These are phyloP conservation scores for Acanthamoeba triangularis DNA, from an alignment of 208 protist genomes.

Conservation along the genomic window DNA sequence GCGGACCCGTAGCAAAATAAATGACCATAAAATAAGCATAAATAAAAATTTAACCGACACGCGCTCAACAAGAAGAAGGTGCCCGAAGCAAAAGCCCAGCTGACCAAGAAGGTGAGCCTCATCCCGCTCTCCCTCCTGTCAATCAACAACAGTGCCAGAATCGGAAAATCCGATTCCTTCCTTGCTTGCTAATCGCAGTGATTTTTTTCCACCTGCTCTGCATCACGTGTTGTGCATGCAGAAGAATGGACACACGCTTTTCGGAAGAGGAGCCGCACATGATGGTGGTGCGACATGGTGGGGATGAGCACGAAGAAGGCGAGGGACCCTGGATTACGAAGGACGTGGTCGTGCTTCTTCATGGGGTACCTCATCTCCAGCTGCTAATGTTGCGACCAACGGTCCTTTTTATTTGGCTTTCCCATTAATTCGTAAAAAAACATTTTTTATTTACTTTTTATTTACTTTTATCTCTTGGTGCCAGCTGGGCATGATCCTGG, in stretches of 20 bases:
- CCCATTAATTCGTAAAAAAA: no score
- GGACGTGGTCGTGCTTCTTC: conserved; percentile 29
- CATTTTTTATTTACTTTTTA: conserved; percentile 7
- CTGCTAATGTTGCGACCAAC: background rate
- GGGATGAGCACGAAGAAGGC: conserved; percentile 7
- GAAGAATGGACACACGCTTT: background rate
- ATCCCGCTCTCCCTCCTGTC: no score
- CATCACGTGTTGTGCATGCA: no score
- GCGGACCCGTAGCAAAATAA: background rate
- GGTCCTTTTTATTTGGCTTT: background rate
- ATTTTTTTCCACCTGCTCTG: no score
- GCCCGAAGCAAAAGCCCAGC: no score
- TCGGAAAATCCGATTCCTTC: no score
- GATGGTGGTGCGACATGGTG: background rate
- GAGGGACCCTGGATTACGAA: conserved; percentile 27
- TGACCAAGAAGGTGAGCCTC: no score
- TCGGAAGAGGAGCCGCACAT: background rate
- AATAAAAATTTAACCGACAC: background rate
- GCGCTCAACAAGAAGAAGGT: no score
- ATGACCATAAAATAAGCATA: background rate
- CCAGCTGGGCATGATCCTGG: conserved; percentile 53
- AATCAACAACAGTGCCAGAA: no score
- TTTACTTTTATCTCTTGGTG: background rate
- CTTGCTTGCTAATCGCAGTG: no score
- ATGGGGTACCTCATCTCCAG: conserved; percentile 14